Evolutionary conservation across 129 eudicot species (phyloP).

Genomic region (Lactuca saligna): DNA sequence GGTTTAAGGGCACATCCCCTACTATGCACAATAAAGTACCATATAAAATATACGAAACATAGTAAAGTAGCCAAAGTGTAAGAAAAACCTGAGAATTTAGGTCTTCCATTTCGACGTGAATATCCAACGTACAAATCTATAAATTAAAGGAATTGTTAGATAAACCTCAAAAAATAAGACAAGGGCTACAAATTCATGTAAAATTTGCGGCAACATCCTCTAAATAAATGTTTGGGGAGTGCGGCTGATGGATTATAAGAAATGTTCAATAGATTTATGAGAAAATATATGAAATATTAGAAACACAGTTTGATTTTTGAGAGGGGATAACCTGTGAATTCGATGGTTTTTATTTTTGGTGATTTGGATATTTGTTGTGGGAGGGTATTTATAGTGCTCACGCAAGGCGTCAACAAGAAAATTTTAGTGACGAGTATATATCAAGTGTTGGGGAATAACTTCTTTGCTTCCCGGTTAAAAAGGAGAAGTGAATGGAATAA

Average conservation of each 20-base stretch:
- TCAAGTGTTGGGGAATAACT: conserved; percentile 27
- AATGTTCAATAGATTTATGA: neutral
- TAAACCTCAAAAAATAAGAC: too few relatives aligned
- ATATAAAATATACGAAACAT: too few relatives aligned
- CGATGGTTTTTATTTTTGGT: neutral
- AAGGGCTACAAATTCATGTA: too few relatives aligned
- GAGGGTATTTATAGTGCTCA: conserved; percentile 10
- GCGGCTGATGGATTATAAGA: neutral
- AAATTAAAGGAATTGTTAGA: too few relatives aligned
- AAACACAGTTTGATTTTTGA: neutral
- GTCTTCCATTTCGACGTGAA: too few relatives aligned
- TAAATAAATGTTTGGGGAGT: too few relatives aligned
- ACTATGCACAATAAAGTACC: too few relatives aligned
- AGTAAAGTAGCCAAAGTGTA: too few relatives aligned
- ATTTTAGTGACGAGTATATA: neutral
- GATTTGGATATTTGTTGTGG: neutral
- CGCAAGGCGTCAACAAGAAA: neutral
- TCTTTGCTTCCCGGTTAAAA: conserved; percentile 5
- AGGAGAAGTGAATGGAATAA: neutral
- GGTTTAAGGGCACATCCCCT: too few relatives aligned
- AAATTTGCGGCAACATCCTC: too few relatives aligned
- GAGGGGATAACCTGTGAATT: neutral
- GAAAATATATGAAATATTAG: neutral
- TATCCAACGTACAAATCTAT: too few relatives aligned
- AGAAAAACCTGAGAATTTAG: too few relatives aligned